A percentile compares a stretch with the other conserved stretches of the same genome.
Conservation (phyloP, 1,139 yeast species). For the Hansenula lynferdii region DNA sequence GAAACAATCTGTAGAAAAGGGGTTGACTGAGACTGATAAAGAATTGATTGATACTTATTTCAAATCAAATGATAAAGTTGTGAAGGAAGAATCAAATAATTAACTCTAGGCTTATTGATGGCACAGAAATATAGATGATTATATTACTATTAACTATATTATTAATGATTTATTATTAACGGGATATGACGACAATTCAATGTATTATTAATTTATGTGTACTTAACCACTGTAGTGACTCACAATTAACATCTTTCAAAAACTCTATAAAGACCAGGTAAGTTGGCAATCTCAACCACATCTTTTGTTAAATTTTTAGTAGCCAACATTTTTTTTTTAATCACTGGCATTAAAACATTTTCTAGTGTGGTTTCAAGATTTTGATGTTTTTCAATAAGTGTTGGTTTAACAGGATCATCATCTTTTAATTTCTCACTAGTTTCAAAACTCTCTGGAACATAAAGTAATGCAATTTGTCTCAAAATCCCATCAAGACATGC, state of each 20-base stretch:
- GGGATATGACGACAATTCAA: background rate
- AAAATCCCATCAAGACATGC: conserved; percentile 62
- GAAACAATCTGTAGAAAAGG: conserved; percentile 9
- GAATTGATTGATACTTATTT: conserved; percentile 14
- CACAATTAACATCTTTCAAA: conserved; percentile 75
- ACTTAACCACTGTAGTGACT: conserved; percentile 2
- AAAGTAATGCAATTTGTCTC: conserved; percentile 64
- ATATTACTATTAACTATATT: too few relatives aligned
- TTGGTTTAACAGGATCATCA: conserved; percentile 17
- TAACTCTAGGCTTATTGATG: too few relatives aligned
- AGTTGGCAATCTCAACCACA: conserved; percentile 80
- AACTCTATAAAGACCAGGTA: conserved; percentile 87
- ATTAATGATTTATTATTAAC: too few relatives aligned
- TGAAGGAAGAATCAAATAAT: background rate
- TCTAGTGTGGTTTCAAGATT: conserved; percentile 40
- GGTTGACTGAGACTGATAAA: conserved; percentile 14
- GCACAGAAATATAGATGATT: too few relatives aligned
- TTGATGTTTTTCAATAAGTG: conserved; percentile 16
- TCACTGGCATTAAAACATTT: conserved; percentile 57
- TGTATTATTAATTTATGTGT: conserved; percentile 2
- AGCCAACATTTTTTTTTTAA: conserved; percentile 64
- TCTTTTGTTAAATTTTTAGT: conserved; percentile 46
- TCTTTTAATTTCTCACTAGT: conserved; percentile 20
- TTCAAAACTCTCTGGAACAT: conserved; percentile 58
- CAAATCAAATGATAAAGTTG: background rate